phyloP scores from a whole-genome alignment of 768 basidiomycete species.

The Kwoniella pini region DNA sequence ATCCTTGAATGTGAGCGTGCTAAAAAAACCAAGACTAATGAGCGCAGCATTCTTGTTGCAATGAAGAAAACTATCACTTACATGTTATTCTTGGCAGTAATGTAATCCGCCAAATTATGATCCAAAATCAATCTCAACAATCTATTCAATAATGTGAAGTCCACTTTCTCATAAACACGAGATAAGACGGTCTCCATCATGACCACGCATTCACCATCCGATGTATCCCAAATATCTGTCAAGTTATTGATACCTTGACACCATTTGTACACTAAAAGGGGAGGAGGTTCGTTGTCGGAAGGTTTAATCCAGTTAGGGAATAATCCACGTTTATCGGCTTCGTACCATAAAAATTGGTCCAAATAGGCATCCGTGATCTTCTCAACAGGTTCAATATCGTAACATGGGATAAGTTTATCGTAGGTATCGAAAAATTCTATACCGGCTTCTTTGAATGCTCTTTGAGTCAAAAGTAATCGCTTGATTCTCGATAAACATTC shows the following conservation, averaged over 20 bases:
- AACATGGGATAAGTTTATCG: conserved; percentile 91
- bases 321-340: conserved; percentile 95
- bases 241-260: conserved; percentile 99
- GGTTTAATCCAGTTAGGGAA: conserved; percentile 99
- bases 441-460: conserved; percentile 97
- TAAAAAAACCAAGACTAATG: no score
- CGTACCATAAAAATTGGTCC: conserved; percentile 98
- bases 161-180: conserved; percentile 99
- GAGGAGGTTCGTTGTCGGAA: conserved; percentile 93
- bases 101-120: conserved; percentile 98
- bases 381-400: conserved; percentile 98
- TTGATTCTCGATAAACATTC: conserved; percentile 99
- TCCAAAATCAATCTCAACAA: conserved; percentile 93
- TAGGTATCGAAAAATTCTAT: conserved; percentile 95
- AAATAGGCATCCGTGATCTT: conserved; percentile 99
- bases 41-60: no score
- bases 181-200: conserved; percentile 98
- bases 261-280: conserved; percentile 98
- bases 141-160: conserved; percentile 91
- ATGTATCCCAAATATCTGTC: conserved; percentile 97
- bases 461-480: conserved; percentile 90
- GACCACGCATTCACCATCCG: conserved; percentile 95
- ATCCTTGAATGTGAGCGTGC: conserved; percentile 87
- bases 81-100: conserved; percentile 96
- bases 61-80: no score